These are phyloP conservation scores for Oryza longistaminata DNA, from an alignment of 176 grass and related monocot species.

Conservation along the genomic window DNA sequence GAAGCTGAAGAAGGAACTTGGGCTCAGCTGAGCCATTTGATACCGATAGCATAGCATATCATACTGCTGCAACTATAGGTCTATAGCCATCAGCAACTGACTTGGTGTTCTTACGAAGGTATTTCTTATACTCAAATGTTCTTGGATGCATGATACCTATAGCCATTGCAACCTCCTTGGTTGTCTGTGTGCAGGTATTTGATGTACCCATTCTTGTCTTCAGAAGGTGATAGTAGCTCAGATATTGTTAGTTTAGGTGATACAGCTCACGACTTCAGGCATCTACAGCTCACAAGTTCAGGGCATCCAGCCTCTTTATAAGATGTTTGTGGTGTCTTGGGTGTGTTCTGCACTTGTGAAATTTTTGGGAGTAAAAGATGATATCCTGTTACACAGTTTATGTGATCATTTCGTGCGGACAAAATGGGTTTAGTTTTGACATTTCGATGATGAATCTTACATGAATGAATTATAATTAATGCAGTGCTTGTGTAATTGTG, in stretches of 20 bases:
- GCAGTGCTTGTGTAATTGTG: neutral
- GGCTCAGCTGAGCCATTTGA: constrained; percentile 44
- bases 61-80: neutral
- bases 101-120: constrained; percentile 8
- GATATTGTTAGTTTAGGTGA: constrained; percentile 20
- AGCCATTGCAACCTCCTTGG: neutral
- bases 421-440: neutral
- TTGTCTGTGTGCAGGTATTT: neutral
- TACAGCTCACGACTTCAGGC: neutral
- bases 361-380: neutral
- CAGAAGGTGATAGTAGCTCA: neutral
- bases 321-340: neutral
- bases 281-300: neutral
- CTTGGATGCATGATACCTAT: neutral
- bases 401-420: neutral
- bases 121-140: constrained; percentile 1
- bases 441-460: neutral
- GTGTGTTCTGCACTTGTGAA: neutral
- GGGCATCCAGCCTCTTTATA: neutral
- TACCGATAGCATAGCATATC: neutral
- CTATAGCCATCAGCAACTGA: neutral
- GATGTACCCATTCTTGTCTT: neutral
- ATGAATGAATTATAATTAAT: neutral
- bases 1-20: constrained; percentile 90
- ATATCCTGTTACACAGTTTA: neutral